These are phyloP conservation scores for Cyberlindnera sargentensis DNA, from an alignment of 805 yeast genomes.

Conservation along the genomic window DNA sequence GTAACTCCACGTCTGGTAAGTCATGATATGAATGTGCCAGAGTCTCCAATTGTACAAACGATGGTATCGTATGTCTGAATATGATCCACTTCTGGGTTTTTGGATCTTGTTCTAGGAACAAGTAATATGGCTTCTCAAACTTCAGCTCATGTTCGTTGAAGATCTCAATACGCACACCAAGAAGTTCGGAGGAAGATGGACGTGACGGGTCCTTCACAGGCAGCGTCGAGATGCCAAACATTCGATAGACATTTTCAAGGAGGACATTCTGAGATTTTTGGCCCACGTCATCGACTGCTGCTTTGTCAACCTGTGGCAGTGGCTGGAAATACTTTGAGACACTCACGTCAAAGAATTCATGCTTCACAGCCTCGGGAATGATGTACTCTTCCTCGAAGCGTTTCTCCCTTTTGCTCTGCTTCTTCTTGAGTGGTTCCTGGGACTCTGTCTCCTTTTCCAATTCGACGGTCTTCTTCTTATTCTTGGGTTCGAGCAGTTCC, in stretches of 20 bases:
- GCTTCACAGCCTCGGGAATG: constrained; percentile 19
- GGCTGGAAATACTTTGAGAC: constrained; percentile 16
- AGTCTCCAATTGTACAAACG: constrained; percentile 13
- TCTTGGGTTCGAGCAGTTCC: constrained; percentile 4
- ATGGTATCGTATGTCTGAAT: constrained; percentile 33
- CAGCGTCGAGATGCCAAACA: constrained; percentile 34
- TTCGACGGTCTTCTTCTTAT: too few species aligned
- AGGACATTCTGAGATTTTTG: constrained; percentile 16
- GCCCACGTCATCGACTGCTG: not conserved
- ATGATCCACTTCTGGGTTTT: constrained; percentile 27
- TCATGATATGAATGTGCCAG: constrained; percentile 15
- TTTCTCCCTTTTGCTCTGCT: constrained; percentile 5
- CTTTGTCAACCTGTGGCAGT: not conserved
- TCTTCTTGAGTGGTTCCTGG: not conserved
- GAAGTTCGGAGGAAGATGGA: constrained; percentile 14
- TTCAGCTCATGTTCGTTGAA: constrained; percentile 22
- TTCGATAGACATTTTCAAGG: constrained; percentile 29
- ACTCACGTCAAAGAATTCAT: constrained; percentile 23
- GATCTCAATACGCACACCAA: constrained; percentile 35
- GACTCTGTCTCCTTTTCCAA: too few species aligned
- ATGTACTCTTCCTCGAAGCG: constrained; percentile 13
- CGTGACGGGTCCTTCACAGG: constrained; percentile 32
- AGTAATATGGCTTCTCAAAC: constrained; percentile 31
- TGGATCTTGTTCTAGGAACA: constrained; percentile 25
- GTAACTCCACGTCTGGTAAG: constrained; percentile 9